Conservation (phyloP, 2,329 filamentous ascomycete genomes). For the Xylariales sp. region DNA sequence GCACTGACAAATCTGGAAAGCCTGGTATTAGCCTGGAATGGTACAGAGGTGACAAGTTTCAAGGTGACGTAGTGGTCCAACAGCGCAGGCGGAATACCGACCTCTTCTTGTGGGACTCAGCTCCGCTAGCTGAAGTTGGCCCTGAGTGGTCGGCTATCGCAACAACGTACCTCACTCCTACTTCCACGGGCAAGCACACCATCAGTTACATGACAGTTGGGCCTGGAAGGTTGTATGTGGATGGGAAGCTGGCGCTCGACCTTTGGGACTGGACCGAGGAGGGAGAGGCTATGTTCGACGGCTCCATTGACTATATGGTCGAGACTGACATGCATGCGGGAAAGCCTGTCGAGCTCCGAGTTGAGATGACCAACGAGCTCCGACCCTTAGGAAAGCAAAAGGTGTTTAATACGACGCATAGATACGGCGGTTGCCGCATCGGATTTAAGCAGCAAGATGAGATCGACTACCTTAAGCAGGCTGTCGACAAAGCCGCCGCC, state of each 20-base stretch:
- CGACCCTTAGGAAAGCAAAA: constrained; percentile 57
- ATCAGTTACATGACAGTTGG: constrained; percentile 66
- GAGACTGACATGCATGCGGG: constrained; percentile 56
- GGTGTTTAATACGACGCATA: constrained; percentile 53
- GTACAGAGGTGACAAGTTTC: constrained; percentile 59
- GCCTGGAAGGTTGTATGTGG: constrained; percentile 55
- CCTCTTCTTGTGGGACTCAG: constrained; percentile 68
- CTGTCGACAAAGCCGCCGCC: constrained; percentile 54
- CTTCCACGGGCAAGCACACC: constrained; percentile 56
- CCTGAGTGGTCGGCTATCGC: constrained; percentile 62
- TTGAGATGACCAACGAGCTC: constrained; percentile 64
- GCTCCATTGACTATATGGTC: constrained; percentile 60
- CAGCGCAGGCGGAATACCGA: constrained; percentile 61
- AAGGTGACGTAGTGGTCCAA: constrained; percentile 50
- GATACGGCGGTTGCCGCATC: constrained; percentile 67
- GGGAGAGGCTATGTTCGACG: constrained; percentile 68
- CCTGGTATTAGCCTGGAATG: constrained; percentile 62
- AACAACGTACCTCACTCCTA: constrained; percentile 55
- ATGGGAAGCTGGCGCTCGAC: constrained; percentile 57
- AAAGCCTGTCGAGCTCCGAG: constrained; percentile 55
- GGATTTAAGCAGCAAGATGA: constrained; percentile 66
- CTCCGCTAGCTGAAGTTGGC: constrained; percentile 53
- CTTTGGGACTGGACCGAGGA: constrained; percentile 67
- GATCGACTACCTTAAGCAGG: constrained; percentile 58
- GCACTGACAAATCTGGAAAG: constrained; percentile 50